These are phyloP conservation scores for Colletotrichum lupini DNA, from an alignment of 2,329 filamentous ascomycete genomes.

Conservation along the genomic window DNA sequence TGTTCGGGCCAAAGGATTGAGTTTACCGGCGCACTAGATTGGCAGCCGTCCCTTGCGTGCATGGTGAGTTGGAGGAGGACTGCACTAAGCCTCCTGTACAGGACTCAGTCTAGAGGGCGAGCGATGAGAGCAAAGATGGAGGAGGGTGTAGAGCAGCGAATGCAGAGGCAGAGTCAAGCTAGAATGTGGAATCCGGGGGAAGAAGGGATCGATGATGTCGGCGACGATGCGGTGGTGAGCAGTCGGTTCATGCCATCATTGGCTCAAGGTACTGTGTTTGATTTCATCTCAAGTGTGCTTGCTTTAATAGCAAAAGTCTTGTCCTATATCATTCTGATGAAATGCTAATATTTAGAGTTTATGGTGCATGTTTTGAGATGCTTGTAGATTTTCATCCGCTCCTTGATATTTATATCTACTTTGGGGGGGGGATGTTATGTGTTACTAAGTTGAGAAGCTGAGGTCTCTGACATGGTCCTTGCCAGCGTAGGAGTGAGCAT, in stretches of 20 bases:
- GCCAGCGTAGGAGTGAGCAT: not conserved
- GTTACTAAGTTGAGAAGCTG: not conserved
- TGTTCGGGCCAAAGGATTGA: not conserved
- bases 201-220: not conserved
- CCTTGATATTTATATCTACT: not conserved
- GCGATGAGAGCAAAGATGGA: not conserved
- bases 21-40: not conserved
- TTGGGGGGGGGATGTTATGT: not conserved
- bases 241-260: not conserved
- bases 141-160: not conserved
- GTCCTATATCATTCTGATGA: not conserved
- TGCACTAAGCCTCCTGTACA: not conserved
- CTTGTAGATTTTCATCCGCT: not conserved
- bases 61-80: not conserved
- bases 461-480: not conserved
- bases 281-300: slow-evolving; percentile 8
- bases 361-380: not conserved
- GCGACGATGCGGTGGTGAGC: not conserved
- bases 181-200: not conserved
- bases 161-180: not conserved
- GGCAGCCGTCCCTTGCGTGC: not conserved
- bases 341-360: not conserved
- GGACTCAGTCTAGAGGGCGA: not conserved
- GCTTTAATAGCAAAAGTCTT: not conserved
- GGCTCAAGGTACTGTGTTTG: not conserved